These are phyloP conservation scores for Solanum phureja DNA, from an alignment of 257 asterid species.

Conservation along the genomic window DNA sequence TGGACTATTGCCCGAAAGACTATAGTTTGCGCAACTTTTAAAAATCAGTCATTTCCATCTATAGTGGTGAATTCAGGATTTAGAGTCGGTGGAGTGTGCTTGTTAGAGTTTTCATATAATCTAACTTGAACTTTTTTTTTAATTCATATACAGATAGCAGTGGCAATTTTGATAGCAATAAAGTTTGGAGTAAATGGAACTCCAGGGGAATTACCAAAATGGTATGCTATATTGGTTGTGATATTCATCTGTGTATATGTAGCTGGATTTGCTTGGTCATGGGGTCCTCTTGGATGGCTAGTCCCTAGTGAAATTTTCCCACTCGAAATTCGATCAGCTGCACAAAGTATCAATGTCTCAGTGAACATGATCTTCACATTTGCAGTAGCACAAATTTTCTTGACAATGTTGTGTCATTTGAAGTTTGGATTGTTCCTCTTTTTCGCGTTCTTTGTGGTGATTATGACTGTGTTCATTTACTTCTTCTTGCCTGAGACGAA, in stretches of 20 bases:
- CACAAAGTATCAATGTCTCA: constrained; percentile 60
- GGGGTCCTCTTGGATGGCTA: constrained; percentile 92
- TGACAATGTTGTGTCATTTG: constrained; percentile 62
- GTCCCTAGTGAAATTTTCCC: constrained; percentile 89
- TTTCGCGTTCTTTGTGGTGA: constrained; percentile 43
- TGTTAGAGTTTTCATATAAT: neutral
- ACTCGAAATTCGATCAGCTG: constrained; percentile 71
- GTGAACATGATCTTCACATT: constrained; percentile 79
- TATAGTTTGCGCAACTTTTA: too few relatives aligned
- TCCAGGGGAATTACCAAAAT: constrained; percentile 38
- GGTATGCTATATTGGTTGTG: constrained; percentile 68
- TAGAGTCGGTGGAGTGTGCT: neutral
- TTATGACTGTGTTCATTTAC: constrained; percentile 51
- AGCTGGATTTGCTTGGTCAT: constrained; percentile 76
- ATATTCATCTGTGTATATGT: constrained; percentile 62
- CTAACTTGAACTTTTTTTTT: neutral
- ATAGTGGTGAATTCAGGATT: too few relatives aligned
- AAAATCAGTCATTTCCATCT: too few relatives aligned
- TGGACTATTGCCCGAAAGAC: too few relatives aligned
- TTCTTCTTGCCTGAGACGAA: constrained; percentile 77
- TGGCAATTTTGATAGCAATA: constrained; percentile 41
- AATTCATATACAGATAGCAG: constrained; percentile 23
- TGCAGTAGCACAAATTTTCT: constrained; percentile 51
- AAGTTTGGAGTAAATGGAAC: constrained; percentile 57
- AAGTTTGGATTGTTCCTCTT: constrained; percentile 72